Base-by-base conservation (phyloP, 495 filamentous ascomycete genomes). In the Daldinia caldariorum region DNA sequence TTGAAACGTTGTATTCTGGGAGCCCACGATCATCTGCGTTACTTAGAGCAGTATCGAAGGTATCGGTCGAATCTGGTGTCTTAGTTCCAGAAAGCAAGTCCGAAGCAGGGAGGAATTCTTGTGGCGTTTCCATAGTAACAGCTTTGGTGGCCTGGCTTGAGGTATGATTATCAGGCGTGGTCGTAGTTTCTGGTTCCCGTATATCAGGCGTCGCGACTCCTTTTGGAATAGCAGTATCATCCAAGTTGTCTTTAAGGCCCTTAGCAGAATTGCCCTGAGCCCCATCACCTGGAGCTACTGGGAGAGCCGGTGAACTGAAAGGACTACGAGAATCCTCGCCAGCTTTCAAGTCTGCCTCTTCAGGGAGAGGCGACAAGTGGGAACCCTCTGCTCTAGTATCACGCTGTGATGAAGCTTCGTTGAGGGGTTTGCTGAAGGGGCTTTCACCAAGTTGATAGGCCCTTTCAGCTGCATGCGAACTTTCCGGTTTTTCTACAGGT, bases 101-200 rank as follows among this genome's bases (percentile, higher is more conserved):
- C 22, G 53, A 26, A 34, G 29, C 26, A 7, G 22, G 39, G 9
- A 51, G 16, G 31, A 54, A 20, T 22, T 53, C 58, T 20, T 61
- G 37, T 58, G 64, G 56, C 4, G 38, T 50, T 39, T 57, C 53
- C 6, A 18, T 18, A 53, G 62, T 14, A 34, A 32, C 57, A 31
- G 47, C 37, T n/a, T 61, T 49, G n/a, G 38, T 51, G 6, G 62
- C 67, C 38, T 61, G 67, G 20, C 7, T 50, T 16, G 29, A 10
- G 41, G 22, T 9, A 38, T 62, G 58, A 16, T 78, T 66, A 9
- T 67, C 65, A 12, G 67, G 61, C 70, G 74, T 71, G 18, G 66
- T 63, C 34, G 69, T 71, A 50, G 72, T 75, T 14, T 77, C 58
- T 53, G 78, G 38, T 13, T 75, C 76, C 13, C 45, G 41, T 4